Evolutionary conservation across 1,284 basidiomycete genomes (phyloP).

Genomic region (Papiliotrema fonsecae): DNA sequence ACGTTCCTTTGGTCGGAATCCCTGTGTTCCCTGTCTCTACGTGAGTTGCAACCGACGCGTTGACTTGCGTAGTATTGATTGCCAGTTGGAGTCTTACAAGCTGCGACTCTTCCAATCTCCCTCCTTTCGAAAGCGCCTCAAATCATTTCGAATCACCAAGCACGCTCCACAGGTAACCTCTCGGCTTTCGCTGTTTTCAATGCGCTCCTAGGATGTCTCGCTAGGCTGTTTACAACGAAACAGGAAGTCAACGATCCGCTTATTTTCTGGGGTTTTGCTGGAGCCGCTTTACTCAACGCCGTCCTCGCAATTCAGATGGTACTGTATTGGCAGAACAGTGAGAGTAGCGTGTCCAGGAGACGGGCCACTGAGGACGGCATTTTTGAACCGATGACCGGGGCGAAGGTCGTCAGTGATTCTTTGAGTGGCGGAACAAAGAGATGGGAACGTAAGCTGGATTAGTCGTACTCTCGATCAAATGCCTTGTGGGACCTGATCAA

Average conservation of each 20-base stretch:
- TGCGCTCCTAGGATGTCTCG: conserved; percentile 75
- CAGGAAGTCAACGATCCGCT: conserved; percentile 77
- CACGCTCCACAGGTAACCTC: conserved; percentile 78
- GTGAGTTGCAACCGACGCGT: conserved; percentile 31
- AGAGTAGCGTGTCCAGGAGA: conserved; percentile 24
- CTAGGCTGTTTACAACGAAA: conserved; percentile 80
- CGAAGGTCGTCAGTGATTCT: conserved; percentile 8
- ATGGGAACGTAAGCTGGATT: conserved; percentile 34
- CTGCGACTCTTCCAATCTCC: conserved; percentile 75
- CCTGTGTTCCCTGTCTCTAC: conserved; percentile 32
- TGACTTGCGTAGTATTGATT: not conserved
- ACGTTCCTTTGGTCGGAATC: conserved; percentile 52
- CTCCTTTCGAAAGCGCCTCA: conserved; percentile 82
- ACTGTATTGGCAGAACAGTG: conserved; percentile 68
- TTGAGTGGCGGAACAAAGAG: conserved; percentile 5
- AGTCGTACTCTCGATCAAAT: too few relatives aligned
- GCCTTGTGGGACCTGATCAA: too few relatives aligned
- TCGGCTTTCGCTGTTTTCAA: conserved; percentile 78
- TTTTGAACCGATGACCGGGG: conserved; percentile 1
- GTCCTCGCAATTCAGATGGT: conserved; percentile 75
- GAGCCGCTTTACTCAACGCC: conserved; percentile 72
- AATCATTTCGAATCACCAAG: conserved; percentile 69
- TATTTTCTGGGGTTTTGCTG: conserved; percentile 71
- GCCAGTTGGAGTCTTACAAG: conserved; percentile 59
- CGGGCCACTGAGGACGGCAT: not conserved